A percentile compares a stretch with the other conserved stretches of the same genome.
Evolutionary conservation across 257 asterid species (phyloP).

Genomic region (Petunia secreta): DNA sequence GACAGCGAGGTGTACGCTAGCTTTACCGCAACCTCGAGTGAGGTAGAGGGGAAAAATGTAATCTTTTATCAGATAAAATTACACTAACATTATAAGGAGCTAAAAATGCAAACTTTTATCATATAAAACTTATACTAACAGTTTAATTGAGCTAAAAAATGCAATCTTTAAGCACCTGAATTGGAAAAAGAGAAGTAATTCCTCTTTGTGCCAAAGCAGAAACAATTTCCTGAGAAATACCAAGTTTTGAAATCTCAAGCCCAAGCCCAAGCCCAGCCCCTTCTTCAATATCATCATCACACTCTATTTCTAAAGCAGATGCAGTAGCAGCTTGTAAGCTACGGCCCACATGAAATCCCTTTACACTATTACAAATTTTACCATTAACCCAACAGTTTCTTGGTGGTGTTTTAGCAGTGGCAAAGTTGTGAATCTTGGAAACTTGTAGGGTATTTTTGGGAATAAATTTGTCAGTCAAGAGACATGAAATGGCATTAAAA

Average conservation of each 20-base stretch:
- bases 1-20: too few species aligned
- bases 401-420: constrained; percentile 27
- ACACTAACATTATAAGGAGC: background rate
- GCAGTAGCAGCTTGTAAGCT: constrained; percentile 54
- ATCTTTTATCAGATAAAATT: background rate
- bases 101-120: background rate
- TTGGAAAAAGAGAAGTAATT: constrained; percentile 81
- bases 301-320: constrained; percentile 49
- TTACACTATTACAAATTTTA: constrained; percentile 24
- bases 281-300: constrained; percentile 45
- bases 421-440: constrained; percentile 32
- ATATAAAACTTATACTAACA: background rate
- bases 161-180: constrained; percentile 59
- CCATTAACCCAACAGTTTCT: background rate
- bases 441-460: constrained; percentile 27
- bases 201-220: constrained; percentile 66
- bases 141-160: background rate
- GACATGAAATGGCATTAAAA: constrained; percentile 47
- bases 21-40: too few species aligned
- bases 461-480: constrained; percentile 37
- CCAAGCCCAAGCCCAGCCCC: constrained; percentile 36
- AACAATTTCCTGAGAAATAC: constrained; percentile 66
- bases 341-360: constrained; percentile 57
- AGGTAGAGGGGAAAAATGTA: too few species aligned
- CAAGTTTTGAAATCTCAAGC: constrained; percentile 87